Evolutionary conservation across 345 rosid species (phyloP).

Genomic region (Chamaenerion angustifolium): DNA sequence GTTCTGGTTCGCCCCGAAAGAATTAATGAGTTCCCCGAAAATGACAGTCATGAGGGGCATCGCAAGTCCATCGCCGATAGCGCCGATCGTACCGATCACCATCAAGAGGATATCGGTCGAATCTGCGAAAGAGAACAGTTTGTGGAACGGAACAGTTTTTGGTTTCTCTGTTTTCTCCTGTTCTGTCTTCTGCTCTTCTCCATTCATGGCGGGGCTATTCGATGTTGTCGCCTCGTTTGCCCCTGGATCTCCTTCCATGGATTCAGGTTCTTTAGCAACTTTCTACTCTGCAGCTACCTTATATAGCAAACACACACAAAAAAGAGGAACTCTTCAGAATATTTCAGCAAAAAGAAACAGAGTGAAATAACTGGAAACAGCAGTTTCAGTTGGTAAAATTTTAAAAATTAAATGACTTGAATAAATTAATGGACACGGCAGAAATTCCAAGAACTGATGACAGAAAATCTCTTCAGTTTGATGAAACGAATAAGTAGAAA

Average conservation of each 20-base stretch:
- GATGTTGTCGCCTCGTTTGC: slow-evolving; percentile 19
- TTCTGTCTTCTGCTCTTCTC: slow-evolving; percentile 9
- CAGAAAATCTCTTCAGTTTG: too few species aligned
- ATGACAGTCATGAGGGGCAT: slow-evolving; percentile 71
- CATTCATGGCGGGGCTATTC: slow-evolving; percentile 8
- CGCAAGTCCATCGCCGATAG: slow-evolving; percentile 51
- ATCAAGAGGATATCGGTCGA: slow-evolving; percentile 43
- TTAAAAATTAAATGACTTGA: too few species aligned
- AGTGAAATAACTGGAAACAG: too few species aligned
- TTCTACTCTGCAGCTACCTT: too few species aligned
- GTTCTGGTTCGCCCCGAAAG: slow-evolving; percentile 56
- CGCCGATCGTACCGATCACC: slow-evolving; percentile 57
- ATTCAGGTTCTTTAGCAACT: too few species aligned
- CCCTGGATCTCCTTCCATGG: slow-evolving; percentile 4
- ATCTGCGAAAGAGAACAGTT: slow-evolving; percentile 72
- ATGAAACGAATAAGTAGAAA: too few species aligned
- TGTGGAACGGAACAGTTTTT: slow-evolving; percentile 49
- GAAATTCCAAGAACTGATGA: too few species aligned
- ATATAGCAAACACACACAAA: too few species aligned
- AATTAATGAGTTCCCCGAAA: slow-evolving; percentile 48
- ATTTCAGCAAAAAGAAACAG: too few species aligned
- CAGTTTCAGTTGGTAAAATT: too few species aligned
- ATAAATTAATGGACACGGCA: too few species aligned
- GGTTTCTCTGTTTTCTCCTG: slow-evolving; percentile 20
- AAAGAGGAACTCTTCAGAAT: too few species aligned